A percentile compares a stretch with the other conserved stretches of the same genome.
These are phyloP conservation scores for Cyathus striatus DNA, from an alignment of 768 basidiomycete species.

Conservation along the genomic window DNA sequence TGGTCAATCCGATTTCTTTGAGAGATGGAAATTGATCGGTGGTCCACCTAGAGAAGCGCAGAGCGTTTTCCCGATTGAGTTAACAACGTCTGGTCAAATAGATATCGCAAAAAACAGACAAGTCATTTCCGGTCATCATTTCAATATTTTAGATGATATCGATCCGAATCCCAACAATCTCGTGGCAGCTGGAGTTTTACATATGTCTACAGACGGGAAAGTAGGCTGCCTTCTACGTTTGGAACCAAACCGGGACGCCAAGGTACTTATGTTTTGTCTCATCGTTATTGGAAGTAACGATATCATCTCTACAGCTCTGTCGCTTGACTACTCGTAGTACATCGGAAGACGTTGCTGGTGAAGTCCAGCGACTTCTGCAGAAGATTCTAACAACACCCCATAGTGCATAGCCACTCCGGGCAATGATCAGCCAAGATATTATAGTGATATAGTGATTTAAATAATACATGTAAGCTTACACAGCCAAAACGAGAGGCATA, in stretches of 20 bases:
- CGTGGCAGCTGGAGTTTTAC: slow-evolving; percentile 93
- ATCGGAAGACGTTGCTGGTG: slow-evolving; percentile 80
- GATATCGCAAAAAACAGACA: slow-evolving; percentile 70
- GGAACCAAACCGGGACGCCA: slow-evolving; percentile 94
- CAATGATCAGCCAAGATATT: too few species aligned
- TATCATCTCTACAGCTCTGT: slow-evolving; percentile 74
- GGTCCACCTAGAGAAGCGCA: slow-evolving; percentile 94
- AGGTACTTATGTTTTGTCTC: slow-evolving; percentile 43
- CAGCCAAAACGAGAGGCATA: too few species aligned
- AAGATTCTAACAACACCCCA: slow-evolving; percentile 30
- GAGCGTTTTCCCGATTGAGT: slow-evolving; percentile 72
- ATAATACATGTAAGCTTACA: too few species aligned
- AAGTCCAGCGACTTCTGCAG: slow-evolving; percentile 56
- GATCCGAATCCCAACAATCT: slow-evolving; percentile 94
- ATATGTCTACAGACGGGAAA: slow-evolving; percentile 88
- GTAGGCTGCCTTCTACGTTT: slow-evolving; percentile 91
- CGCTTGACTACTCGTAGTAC: slow-evolving; percentile 93
- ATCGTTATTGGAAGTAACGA: too few species aligned
- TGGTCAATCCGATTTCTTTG: slow-evolving; percentile 84
- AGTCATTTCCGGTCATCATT: slow-evolving; percentile 70
- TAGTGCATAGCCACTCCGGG: not conserved
- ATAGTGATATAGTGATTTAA: too few species aligned
- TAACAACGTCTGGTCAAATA: slow-evolving; percentile 65
- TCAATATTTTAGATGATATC: slow-evolving; percentile 76
- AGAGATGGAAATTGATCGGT: slow-evolving; percentile 96